A percentile compares a stretch with the other conserved stretches of the same genome.
These are phyloP conservation scores for Cercospora sojina DNA, from an alignment of 2,329 filamentous ascomycete genomes.

Conservation along the genomic window DNA sequence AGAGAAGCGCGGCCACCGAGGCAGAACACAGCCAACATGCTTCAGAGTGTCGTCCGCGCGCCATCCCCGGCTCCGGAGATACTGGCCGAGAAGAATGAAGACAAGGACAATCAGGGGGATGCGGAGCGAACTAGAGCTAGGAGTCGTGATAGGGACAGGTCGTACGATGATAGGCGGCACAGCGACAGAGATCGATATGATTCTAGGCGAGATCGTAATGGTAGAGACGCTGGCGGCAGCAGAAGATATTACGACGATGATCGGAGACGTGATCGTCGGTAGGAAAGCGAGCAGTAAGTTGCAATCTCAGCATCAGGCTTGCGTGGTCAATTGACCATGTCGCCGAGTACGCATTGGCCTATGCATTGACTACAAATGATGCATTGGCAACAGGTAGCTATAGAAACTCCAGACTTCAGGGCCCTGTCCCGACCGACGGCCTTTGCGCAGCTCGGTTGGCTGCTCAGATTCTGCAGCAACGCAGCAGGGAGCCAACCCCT, in stretches of 20 bases:
- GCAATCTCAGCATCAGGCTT: background rate
- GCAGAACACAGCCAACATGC: conserved; percentile 9
- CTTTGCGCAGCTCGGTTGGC: background rate
- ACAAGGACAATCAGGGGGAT: conserved; percentile 30
- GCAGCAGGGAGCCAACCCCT: background rate
- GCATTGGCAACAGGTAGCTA: background rate
- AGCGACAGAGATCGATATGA: conserved; percentile 27
- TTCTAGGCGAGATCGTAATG: conserved; percentile 30
- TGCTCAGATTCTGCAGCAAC: background rate
- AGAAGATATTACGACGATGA: conserved; percentile 29
- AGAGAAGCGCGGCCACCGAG: conserved; percentile 59
- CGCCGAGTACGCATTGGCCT: background rate
- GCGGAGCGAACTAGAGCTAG: conserved; percentile 30
- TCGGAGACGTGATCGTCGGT: conserved; percentile 17
- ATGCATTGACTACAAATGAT: background rate
- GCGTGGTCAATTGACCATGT: background rate
- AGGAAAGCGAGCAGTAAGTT: background rate
- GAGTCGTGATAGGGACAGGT: conserved; percentile 31
- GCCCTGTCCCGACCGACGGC: background rate
- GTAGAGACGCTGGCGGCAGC: conserved; percentile 11
- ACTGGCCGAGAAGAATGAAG: conserved; percentile 17
- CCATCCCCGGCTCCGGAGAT: conserved; percentile 14
- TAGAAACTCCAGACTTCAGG: background rate
- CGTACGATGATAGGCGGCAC: conserved; percentile 35
- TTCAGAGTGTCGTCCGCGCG: conserved; percentile 11